Base-by-base conservation (phyloP, 345 rosid species). In the Eucalyptus decipiens region DNA sequence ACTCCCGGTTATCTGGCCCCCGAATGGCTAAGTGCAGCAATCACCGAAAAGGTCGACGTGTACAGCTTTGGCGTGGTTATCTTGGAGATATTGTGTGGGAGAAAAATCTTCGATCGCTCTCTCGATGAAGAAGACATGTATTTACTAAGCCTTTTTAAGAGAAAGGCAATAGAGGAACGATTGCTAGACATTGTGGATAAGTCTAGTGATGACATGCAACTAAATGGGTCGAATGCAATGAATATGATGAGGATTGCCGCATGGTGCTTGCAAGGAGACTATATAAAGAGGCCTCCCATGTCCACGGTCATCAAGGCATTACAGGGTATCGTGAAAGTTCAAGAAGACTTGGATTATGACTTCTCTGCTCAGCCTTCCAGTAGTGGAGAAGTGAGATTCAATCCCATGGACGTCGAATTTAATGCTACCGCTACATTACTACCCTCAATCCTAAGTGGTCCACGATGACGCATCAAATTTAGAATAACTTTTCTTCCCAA, bases 261-360 rank as follows among this genome's bases (percentile, higher is more conserved):
- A 19, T 91, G 95, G 94, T 93, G 95, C 21, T 21, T 93, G 83
- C 95, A 91, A 81, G 60, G 89, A 23, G 91, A 93, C 51, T 80
- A 34, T 15, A n/a, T 60, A 3, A 90, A 51, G 85, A 83, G 90
- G 43, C 87, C 47, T 17, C 62, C 90, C 43, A 85, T 89, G 90
- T 86, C 90, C 18, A 18, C 58, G 51, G 87, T 89, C 43, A 47
- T 89, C 56, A 89, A 85, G 90, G 93, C 72, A 47, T 76, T 92
- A 23, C 91, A 89, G 9, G 90, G 81, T 14, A 60, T 49, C 12
- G 24, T 88, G 47, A 67, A 88, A 21, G 62, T 69, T 47, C 24
- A 12, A 49, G 40, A 72, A 16, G 47, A 69, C 43, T 62, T 88
- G 17, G 86, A 48, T 5, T 88, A 69, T 3, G 51, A 88, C 42